Evolutionary conservation across 2,329 filamentous ascomycete species (phyloP).

Genomic region (Cytospora paraplurivora): DNA sequence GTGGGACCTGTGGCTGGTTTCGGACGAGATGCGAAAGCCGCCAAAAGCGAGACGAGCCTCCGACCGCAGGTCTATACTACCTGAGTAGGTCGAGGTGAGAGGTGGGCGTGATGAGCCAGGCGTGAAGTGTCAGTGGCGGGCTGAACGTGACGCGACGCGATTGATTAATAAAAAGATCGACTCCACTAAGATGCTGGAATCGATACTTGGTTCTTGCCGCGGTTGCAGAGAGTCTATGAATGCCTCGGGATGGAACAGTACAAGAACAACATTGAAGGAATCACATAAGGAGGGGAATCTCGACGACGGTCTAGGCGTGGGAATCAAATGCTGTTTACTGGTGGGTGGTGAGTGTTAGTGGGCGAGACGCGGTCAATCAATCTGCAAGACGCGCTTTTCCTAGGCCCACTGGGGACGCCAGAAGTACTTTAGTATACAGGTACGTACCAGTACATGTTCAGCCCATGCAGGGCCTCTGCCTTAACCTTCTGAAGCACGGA

Average conservation of each 20-base stretch:
- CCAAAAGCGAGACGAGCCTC: neutral
- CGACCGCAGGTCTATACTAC: neutral
- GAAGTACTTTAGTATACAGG: neutral
- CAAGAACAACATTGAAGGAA: neutral
- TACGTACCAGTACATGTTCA: neutral
- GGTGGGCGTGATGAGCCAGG: neutral
- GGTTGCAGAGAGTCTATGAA: conserved; percentile 3
- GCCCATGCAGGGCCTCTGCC: neutral
- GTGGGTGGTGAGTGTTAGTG: conserved; percentile 6
- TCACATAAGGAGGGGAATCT: neutral
- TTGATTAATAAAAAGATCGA: neutral
- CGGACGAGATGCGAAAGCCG: conserved; percentile 1
- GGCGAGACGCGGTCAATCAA: conserved; percentile 4
- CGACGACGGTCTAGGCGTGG: conserved; percentile 1
- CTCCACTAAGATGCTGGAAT: conserved; percentile 22
- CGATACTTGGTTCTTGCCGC: conserved; percentile 12
- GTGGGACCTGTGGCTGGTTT: neutral
- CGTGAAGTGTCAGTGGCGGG: conserved; percentile 15
- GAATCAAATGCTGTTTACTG: neutral
- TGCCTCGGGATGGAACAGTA: conserved; percentile 1
- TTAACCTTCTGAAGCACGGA: neutral
- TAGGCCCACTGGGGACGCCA: neutral
- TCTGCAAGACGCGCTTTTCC: conserved; percentile 9
- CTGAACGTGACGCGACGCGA: conserved; percentile 25
- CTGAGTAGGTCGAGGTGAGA: neutral